Evolutionary conservation across 73 alveolate species (phyloP).

Genomic region (Uronychia binucleata): DNA sequence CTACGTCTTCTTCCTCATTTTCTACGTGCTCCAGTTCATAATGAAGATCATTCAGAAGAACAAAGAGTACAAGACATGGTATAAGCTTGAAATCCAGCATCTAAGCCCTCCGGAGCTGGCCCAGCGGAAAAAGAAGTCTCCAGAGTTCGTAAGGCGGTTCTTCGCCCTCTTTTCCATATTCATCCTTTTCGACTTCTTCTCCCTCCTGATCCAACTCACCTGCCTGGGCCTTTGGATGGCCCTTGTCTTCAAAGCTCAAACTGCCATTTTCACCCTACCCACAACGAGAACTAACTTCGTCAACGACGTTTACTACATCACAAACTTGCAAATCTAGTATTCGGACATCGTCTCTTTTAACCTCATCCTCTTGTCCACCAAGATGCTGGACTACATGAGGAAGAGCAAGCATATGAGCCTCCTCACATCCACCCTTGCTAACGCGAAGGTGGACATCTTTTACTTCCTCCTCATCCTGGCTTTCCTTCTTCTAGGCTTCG

Average conservation of each 20-base stretch:
- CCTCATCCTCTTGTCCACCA: slow-evolving; percentile 19
- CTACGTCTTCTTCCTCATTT: slow-evolving; percentile 43
- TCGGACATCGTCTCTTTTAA: slow-evolving; percentile 40
- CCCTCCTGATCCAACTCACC: slow-evolving; percentile 22
- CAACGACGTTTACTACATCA: slow-evolving; percentile 19
- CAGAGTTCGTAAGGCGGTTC: slow-evolving; percentile 58
- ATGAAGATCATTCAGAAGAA: slow-evolving; percentile 19
- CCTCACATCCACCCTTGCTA: slow-evolving; percentile 36
- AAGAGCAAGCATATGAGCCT: slow-evolving; percentile 47
- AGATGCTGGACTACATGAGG: slow-evolving; percentile 49
- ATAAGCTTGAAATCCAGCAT: slow-evolving; percentile 38
- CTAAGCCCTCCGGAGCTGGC: slow-evolving; percentile 47
- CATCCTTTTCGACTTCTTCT: slow-evolving; percentile 56
- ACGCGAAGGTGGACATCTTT: slow-evolving; percentile 56
- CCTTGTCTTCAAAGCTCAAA: slow-evolving; percentile 3
- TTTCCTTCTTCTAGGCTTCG: slow-evolving; percentile 65
- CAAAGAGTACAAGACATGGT: slow-evolving; percentile 57
- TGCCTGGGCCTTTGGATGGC: slow-evolving; percentile 42
- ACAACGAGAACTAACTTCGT: slow-evolving; percentile 25
- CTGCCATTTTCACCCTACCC: slow-evolving; percentile 14
- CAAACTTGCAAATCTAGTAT: slow-evolving; percentile 18
- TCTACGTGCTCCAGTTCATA: slow-evolving; percentile 41
- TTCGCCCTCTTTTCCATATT: slow-evolving; percentile 32
- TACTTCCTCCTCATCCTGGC: slow-evolving; percentile 64
- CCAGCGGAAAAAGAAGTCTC: slow-evolving; percentile 51